These are phyloP conservation scores for Claviceps purpurea DNA, from an alignment of 2,329 filamentous ascomycete genomes.

Conservation along the genomic window DNA sequence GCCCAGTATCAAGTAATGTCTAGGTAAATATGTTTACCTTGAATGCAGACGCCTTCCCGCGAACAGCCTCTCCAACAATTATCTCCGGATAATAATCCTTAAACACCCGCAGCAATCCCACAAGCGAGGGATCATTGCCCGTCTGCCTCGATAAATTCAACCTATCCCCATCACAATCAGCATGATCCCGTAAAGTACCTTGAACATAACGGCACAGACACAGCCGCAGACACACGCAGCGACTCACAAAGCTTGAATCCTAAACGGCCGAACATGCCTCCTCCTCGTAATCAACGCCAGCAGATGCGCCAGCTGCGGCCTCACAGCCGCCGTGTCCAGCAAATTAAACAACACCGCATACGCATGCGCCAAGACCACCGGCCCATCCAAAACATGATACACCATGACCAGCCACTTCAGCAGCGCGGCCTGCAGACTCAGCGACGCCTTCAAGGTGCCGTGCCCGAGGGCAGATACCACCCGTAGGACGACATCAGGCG, in stretches of 20 bases:
- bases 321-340: constrained; percentile 65
- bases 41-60: constrained; percentile 47
- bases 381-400: constrained; percentile 55
- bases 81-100: constrained; percentile 89
- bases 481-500: constrained; percentile 45
- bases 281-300: constrained; percentile 67
- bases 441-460: constrained; percentile 59
- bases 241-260: constrained; percentile 62
- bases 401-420: constrained; percentile 69
- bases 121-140: constrained; percentile 60
- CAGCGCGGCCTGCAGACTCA: constrained; percentile 55
- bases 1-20: neutral
- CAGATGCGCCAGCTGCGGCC: constrained; percentile 59
- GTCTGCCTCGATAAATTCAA: constrained; percentile 44
- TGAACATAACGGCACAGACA: neutral
- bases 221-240: neutral
- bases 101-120: constrained; percentile 66
- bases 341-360: constrained; percentile 72
- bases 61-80: constrained; percentile 56
- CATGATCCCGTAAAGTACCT: neutral
- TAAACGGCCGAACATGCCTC: constrained; percentile 70
- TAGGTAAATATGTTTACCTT: constrained; percentile 26
- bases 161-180: constrained; percentile 19
- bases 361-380: constrained; percentile 48
- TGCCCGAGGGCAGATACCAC: constrained; percentile 65